Evolutionary conservation across 2,329 filamentous ascomycete species (phyloP).

Genomic region (Akanthomyces lecanii): DNA sequence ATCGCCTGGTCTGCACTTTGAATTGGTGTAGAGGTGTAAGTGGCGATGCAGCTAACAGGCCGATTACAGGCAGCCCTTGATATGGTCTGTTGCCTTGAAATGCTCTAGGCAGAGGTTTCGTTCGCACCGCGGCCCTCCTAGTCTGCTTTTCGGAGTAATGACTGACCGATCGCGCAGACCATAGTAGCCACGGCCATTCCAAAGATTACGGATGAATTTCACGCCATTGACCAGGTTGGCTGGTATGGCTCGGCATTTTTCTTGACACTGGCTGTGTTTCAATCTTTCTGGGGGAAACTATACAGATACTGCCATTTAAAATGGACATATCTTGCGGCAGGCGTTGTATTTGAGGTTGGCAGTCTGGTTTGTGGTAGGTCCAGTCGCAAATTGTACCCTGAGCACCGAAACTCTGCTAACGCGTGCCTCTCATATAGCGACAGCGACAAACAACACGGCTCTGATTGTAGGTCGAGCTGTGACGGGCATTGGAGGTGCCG

Average conservation of each 20-base stretch:
- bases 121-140: not conserved
- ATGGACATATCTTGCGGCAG: slow-evolving; percentile 32
- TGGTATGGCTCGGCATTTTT: slow-evolving; percentile 47
- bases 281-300: slow-evolving; percentile 25
- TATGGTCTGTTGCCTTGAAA: not conserved
- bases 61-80: not conserved
- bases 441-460: slow-evolving; percentile 36
- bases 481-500: slow-evolving; percentile 39
- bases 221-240: slow-evolving; percentile 37
- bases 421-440: slow-evolving; percentile 19
- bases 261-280: slow-evolving; percentile 27
- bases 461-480: slow-evolving; percentile 45
- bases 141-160: not conserved
- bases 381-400: not conserved
- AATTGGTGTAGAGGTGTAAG: not conserved
- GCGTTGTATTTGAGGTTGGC: slow-evolving; percentile 41
- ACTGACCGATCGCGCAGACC: slow-evolving; percentile 25
- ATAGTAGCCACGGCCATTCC: slow-evolving; percentile 43
- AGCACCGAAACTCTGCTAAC: not conserved
- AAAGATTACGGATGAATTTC: slow-evolving; percentile 37
- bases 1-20: not conserved
- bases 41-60: not conserved
- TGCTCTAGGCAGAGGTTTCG: not conserved
- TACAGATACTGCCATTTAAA: slow-evolving; percentile 37
- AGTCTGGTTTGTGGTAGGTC: slow-evolving; percentile 34